Base-by-base conservation (phyloP, 352 stramenopile genomes). In the Globisporangium carolinianum region DNA sequence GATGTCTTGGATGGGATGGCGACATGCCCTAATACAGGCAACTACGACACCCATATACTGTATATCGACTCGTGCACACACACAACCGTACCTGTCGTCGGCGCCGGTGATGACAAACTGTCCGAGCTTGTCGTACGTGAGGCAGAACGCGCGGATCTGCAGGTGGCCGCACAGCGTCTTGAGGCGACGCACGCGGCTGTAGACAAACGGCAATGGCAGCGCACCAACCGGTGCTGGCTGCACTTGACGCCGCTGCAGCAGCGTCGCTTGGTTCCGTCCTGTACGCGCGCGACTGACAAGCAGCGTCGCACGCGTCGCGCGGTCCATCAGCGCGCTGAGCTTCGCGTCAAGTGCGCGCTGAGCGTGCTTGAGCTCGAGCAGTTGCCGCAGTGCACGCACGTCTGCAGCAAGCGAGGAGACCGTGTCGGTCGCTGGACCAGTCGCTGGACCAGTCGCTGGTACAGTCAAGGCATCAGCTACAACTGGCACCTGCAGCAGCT, bases 31-130 rank as follows among this genome's bases (percentile, higher is more conserved):
- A 32, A 32, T 32, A 32, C 2, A 32, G 24, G 24, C 24, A 32
- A 32, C 24, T 32, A 32, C 24, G 24, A 32, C 24, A 32, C 24
- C 24, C 11, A 43, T 2, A 14, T 7, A 43, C 11, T 43, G 39
- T 43, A 12, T 43, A 43, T 43, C 39, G 1, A 43, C 39, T 43
- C 11, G 39, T 43, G 39, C 39, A 17, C 43, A 47, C 12, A 47
- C 43, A 47, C 9, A n/a, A 24, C 10, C 43, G 18, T 15, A 91
- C 76, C 83, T 81, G 68, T 99, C 97, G 69, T 99, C 96, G 0
- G 96, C 94, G 47, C 97, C 97, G 0, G 96, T 99, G 57, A 99
- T 94, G 55, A 99, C 95, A 60, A 97, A 98, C 55, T 95, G 87
- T 39, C 96, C 94, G 15, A 79, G 91, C 59, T 87, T 91, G 81